Conservation (phyloP, 371 early-diverging fungal species). For the Rhizomucor miehei region DNA sequence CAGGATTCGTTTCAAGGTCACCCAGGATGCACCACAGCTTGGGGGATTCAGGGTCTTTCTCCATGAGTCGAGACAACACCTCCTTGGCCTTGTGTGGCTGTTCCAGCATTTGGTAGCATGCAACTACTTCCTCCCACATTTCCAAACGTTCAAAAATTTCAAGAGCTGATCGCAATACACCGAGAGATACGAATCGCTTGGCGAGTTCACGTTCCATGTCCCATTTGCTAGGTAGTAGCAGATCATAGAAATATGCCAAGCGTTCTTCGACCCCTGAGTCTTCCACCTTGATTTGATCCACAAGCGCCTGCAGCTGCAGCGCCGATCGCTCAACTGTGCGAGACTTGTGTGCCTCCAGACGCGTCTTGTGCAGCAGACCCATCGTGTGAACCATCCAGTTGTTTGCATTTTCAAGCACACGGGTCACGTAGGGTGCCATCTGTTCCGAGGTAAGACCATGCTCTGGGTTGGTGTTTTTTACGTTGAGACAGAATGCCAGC, state of each 20-base stretch:
- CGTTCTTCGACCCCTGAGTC: slow-evolving; percentile 81
- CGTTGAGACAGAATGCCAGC: slow-evolving; percentile 86
- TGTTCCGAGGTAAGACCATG: slow-evolving; percentile 91
- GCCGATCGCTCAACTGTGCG: slow-evolving; percentile 90
- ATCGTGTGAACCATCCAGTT: slow-evolving; percentile 98
- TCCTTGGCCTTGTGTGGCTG: slow-evolving; percentile 81
- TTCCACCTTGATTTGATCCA: slow-evolving; percentile 82
- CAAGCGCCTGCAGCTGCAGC: slow-evolving; percentile 91
- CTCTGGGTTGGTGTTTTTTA: slow-evolving; percentile 90
- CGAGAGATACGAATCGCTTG: slow-evolving; percentile 76
- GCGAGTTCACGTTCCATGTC: slow-evolving; percentile 93
- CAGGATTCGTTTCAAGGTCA: slow-evolving; percentile 77
- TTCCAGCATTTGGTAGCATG: slow-evolving; percentile 83
- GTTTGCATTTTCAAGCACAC: slow-evolving; percentile 88
- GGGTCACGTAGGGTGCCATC: slow-evolving; percentile 89
- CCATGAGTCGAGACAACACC: slow-evolving; percentile 62
- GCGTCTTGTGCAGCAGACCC: slow-evolving; percentile 85
- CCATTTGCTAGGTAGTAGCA: slow-evolving; percentile 89
- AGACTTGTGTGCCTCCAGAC: slow-evolving; percentile 83
- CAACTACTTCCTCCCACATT: slow-evolving; percentile 91
- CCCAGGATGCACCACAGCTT: slow-evolving; percentile 89
- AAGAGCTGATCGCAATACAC: slow-evolving; percentile 84
- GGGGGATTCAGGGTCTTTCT: slow-evolving; percentile 67
- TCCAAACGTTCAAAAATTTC: slow-evolving; percentile 92
- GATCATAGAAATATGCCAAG: slow-evolving; percentile 73